A percentile compares a stretch with the other conserved stretches of the same genome.
phyloP scores from a whole-genome alignment of 495 filamentous ascomycete species.

The Penicillium chermesinum region DNA sequence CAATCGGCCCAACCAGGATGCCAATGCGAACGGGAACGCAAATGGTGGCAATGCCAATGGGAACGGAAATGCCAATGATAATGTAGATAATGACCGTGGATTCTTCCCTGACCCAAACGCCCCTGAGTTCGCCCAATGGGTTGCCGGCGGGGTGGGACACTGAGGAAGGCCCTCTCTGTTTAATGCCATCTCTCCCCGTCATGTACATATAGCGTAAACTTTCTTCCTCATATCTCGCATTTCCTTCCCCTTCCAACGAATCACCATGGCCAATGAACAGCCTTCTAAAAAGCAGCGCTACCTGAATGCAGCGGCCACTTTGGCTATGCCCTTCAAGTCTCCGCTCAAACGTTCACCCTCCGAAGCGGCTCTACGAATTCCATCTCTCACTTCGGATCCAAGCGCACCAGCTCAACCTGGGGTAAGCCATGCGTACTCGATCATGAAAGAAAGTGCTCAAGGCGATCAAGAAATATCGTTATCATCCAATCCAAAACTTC shows the following conservation, averaged over 20 bases:
- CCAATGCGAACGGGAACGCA: conserved; percentile 22
- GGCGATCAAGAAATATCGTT: no score
- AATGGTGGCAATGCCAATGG: conserved; percentile 17
- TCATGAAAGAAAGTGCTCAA: no score
- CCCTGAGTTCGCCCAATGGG: conserved; percentile 69
- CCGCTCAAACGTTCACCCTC: conserved; percentile 41
- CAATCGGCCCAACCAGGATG: conserved; percentile 42
- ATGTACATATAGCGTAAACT: neutral
- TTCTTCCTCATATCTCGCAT: neutral
- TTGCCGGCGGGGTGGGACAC: conserved; percentile 71
- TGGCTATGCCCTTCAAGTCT: conserved; percentile 65
- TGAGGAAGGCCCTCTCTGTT: conserved; percentile 39
- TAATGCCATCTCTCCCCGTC: conserved; percentile 7
- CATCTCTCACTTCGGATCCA: neutral
- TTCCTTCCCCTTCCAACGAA: neutral
- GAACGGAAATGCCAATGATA: conserved; percentile 15
- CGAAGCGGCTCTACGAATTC: neutral
- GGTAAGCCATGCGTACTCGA: no score
- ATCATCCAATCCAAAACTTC: neutral
- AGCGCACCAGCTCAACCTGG: neutral
- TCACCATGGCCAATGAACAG: conserved; percentile 19
- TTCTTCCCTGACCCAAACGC: conserved; percentile 69
- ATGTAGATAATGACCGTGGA: conserved; percentile 48
- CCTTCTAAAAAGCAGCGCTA: conserved; percentile 51
- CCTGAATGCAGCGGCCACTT: conserved; percentile 44